Evolutionary conservation across 2,329 filamentous ascomycete genomes (phyloP), one percentile per base, ranked within the genome.

Genomic region (Fusarium nanum): DNA sequence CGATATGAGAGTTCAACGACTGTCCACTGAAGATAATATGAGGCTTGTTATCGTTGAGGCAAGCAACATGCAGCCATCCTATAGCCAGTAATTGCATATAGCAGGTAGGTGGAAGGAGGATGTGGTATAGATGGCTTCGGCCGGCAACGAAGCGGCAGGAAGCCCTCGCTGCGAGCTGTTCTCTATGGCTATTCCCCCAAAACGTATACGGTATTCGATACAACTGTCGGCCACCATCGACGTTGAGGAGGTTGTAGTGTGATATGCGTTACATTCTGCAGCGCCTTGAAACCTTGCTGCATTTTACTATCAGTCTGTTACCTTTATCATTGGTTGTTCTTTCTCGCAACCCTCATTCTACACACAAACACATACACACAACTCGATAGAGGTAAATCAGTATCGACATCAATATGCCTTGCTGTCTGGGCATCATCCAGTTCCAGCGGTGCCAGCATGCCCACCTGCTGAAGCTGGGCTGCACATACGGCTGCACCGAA

Each of bases 391-490:
- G 25, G 18, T n/a, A 28, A 41, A 27, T 10, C 41, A n/a, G 16
- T 9, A 16, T 41, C 32, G 13, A 27, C n/a, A n/a, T 23, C 53
- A 60, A 32, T 30, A 79, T 79, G 77, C 74, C 76, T 25, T 79
- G 78, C 68, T 76, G 73, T 54, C 60, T 78, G 42, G 70, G 68
- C 45, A 74, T 77, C 23, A 42, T 78, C 9, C 64, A 70, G 20
- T 77, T 60, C 60, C 54, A 41, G 7, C 68, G 62, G 50, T 79
- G 78, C 56, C n/a, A 46, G 18, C 77, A 79, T 60, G 68, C 48
- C 46, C 67, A 22, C 18, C 64, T 78, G 20, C 67, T 68, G 64
- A 78, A 78, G 56, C 46, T 77, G 25, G 73, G 72, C 41, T 79
- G 78, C 71, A 76, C 73, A 5, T 48, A 44, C 5, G 20, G 55